These are phyloP conservation scores for Kodamaea leandrae DNA, from an alignment of 805 yeast genomes.

Conservation along the genomic window DNA sequence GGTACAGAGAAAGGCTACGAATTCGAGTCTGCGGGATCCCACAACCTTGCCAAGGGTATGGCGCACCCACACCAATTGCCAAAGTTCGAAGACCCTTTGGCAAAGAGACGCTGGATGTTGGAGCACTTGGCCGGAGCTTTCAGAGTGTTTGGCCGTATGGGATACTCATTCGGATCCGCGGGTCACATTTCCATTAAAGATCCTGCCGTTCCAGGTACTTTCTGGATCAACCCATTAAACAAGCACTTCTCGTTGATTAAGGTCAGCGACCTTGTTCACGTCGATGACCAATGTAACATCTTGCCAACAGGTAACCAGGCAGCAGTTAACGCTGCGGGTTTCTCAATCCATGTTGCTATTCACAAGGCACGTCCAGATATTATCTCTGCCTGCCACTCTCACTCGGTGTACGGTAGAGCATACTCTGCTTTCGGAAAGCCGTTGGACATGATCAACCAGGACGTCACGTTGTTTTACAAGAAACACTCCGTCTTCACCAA, in stretches of 20 bases:
- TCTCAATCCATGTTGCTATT: constrained; percentile 39
- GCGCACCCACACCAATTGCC: constrained; percentile 53
- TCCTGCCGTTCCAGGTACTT: constrained; percentile 74
- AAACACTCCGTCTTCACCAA: constrained; percentile 61
- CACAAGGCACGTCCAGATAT: constrained; percentile 40
- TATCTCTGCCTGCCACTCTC: constrained; percentile 42
- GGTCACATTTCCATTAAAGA: constrained; percentile 87
- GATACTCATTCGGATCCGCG: constrained; percentile 73
- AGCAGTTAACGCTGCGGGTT: constrained; percentile 43
- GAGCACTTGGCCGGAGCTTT: constrained; percentile 86
- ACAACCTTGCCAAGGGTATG: constrained; percentile 57
- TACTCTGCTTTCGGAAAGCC: constrained; percentile 35
- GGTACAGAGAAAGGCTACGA: constrained; percentile 42
- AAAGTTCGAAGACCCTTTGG: constrained; percentile 45
- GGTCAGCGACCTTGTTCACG: constrained; percentile 40
- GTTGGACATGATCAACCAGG: constrained; percentile 79
- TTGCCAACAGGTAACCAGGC: constrained; percentile 39
- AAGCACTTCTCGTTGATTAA: constrained; percentile 55
- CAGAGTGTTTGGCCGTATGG: constrained; percentile 76
- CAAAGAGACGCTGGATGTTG: constrained; percentile 52
- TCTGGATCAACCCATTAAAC: constrained; percentile 91
- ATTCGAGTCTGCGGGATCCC: constrained; percentile 48
- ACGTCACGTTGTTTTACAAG: constrained; percentile 65
- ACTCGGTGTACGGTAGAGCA: constrained; percentile 40
- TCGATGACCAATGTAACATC: constrained; percentile 35